These are phyloP conservation scores for Daedalea quercina DNA, from an alignment of 768 basidiomycete genomes.

Conservation along the genomic window DNA sequence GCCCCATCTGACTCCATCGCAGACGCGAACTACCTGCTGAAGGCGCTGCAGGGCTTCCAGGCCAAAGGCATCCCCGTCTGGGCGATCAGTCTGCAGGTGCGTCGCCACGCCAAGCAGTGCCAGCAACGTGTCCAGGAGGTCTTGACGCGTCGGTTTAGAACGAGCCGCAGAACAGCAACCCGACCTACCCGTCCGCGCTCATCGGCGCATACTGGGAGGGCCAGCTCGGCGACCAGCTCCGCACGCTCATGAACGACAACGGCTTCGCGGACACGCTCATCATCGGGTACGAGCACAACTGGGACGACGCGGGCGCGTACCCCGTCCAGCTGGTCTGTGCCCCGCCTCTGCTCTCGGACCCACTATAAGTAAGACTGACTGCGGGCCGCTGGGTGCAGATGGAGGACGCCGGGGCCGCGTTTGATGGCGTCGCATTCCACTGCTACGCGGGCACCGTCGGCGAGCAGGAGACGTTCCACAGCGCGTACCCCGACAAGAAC, in stretches of 20 bases:
- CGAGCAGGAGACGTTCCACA: conserved; percentile 51
- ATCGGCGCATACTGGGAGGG: conserved; percentile 54
- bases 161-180: conserved; percentile 48
- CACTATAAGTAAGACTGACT: no score
- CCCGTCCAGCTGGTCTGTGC: conserved; percentile 46
- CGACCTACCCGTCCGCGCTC: conserved; percentile 61
- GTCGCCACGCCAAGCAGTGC: not conserved
- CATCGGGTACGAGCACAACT: conserved; percentile 71
- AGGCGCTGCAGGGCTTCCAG: conserved; percentile 62
- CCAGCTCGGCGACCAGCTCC: conserved; percentile 47
- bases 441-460: conserved; percentile 56
- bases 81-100: conserved; percentile 48
- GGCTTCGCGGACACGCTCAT: conserved; percentile 53
- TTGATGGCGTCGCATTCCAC: conserved; percentile 68
- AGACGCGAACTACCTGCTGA: conserved; percentile 71
- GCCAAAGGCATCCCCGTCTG: conserved; percentile 52
- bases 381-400: no score
- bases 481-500: conserved; percentile 51
- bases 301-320: conserved; percentile 59
- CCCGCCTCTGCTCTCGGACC: not conserved
- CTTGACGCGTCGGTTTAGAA: conserved; percentile 22
- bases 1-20: no score
- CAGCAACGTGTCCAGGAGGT: no score
- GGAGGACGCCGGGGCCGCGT: conserved; percentile 47
- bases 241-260: conserved; percentile 55